Base-by-base conservation (phyloP, 2,329 filamentous ascomycete species). In the Pseudogymnoascus sp. region DNA sequence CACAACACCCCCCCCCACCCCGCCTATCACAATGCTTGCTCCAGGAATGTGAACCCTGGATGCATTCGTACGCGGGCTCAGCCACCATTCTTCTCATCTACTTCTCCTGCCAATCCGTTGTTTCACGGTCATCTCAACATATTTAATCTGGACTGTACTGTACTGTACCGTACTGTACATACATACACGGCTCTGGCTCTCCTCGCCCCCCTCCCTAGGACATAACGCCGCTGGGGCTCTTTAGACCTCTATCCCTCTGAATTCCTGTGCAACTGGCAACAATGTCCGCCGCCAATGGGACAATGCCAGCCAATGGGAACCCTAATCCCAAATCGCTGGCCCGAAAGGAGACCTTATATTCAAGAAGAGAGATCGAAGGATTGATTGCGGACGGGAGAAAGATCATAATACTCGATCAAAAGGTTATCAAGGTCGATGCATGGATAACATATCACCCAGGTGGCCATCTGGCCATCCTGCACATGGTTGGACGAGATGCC, bases 371-470 rank as follows among this genome's bases (percentile, higher is more conserved):
- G 71, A 82, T 96, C 63, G 92, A 97, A 73, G 84, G 81, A 5
- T 76, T 93, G 68, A 97, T 99, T 69, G 90, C 92, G 6, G 84
- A 89, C 62, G 93, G 91, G 4, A 83, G 83, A 62, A 83, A 84
- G 65, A 82, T 99, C 61, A 82, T 97, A 64, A 91, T 99, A 60
- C 80, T 94, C 63, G 85, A 96, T 67, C 81, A 85, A 63, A 84
- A 85, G 68, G 91, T 97, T 8, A 75, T 97, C 67, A 96, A 91
- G 76, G 86, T 91, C 33, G 93, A 97, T 73, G 81, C 87, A 38
- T 99, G 91, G 90, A 77, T 95, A 59, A 84, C 84, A 60, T 97
- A 89, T 70, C 94, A 97, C 70, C 94, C 94, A 11, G 94, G 94
- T 62, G 94, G 94, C 67, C 87, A 93, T 69, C 94, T 91, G 75